These are phyloP conservation scores for Hypoxylon fuscum DNA, from an alignment of 495 filamentous ascomycete genomes.

Conservation along the genomic window DNA sequence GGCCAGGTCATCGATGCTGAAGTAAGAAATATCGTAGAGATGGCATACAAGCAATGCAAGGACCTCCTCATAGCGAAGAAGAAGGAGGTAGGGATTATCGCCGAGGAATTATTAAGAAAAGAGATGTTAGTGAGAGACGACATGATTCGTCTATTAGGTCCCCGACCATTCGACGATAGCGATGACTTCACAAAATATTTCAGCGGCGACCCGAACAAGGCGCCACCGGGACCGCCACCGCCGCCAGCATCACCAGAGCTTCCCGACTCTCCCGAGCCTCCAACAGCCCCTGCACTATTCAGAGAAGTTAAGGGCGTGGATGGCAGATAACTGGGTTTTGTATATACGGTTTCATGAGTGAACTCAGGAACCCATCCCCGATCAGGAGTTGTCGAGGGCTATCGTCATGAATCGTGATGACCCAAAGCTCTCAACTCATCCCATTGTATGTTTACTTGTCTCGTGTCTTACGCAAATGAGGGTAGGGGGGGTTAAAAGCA, in stretches of 20 bases:
- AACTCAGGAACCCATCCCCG: slow-evolving; percentile 3
- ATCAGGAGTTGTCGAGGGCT: slow-evolving; percentile 25
- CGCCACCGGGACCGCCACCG: slow-evolving; percentile 32
- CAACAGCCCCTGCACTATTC: slow-evolving; percentile 40
- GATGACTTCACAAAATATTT: slow-evolving; percentile 96
- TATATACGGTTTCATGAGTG: slow-evolving; percentile 22
- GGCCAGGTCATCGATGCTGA: slow-evolving; percentile 90
- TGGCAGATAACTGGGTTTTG: slow-evolving; percentile 21
- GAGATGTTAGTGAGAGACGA: slow-evolving; percentile 92
- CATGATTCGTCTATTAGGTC: slow-evolving; percentile 86
- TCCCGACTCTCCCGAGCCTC: slow-evolving; percentile 40
- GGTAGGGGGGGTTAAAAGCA: slow-evolving; percentile 2
- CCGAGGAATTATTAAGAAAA: slow-evolving; percentile 91
- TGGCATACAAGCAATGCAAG: slow-evolving; percentile 90
- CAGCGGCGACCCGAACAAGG: slow-evolving; percentile 55
- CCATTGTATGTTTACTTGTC: slow-evolving; percentile 23
- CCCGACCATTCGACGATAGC: slow-evolving; percentile 80
- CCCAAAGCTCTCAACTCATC: slow-evolving; percentile 36
- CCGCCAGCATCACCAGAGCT: slow-evolving; percentile 23
- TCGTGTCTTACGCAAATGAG: slow-evolving; percentile 1
- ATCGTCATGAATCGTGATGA: slow-evolving; percentile 27
- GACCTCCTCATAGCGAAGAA: slow-evolving; percentile 85
- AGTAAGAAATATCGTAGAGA: slow-evolving; percentile 86
- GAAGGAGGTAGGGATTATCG: slow-evolving; percentile 85
- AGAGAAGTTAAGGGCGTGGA: slow-evolving; percentile 31